Conservation (phyloP, 202 grass and related monocot genomes). For the Brachypodium distachyon region DNA sequence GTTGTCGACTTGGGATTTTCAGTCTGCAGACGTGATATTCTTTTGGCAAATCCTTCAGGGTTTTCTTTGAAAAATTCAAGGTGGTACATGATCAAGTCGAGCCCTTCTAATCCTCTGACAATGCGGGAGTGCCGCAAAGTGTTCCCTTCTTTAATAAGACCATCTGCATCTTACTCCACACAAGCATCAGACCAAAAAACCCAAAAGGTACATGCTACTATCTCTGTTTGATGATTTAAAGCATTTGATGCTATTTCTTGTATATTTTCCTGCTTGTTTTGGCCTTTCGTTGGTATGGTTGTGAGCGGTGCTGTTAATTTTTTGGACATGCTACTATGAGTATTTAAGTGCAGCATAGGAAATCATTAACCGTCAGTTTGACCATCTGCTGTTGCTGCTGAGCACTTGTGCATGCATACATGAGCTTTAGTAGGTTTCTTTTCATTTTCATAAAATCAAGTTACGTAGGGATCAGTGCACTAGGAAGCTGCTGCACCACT, state of each 20-base stretch:
- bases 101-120: constrained; percentile 26
- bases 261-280: neutral
- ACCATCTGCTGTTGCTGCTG: neutral
- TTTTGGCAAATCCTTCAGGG: constrained; percentile 22
- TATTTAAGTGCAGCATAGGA: neutral
- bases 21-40: neutral
- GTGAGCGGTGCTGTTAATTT: neutral
- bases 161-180: constrained; percentile 75
- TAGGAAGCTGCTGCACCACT: neutral
- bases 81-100: constrained; percentile 38
- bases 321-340: neutral
- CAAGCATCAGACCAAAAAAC: constrained; percentile 45
- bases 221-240: constrained; percentile 4
- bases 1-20: neutral
- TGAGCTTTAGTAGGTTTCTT: neutral
- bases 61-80: constrained; percentile 28
- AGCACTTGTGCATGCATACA: neutral
- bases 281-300: neutral
- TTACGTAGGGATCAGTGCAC: neutral
- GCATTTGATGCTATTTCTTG: neutral
- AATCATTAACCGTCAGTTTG: neutral
- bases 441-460: neutral
- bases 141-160: constrained; percentile 28
- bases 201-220: constrained; percentile 53
- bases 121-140: constrained; percentile 12